Conservation (phyloP, 306 rosid species). For the Dalbergia cochinchinensis region DNA sequence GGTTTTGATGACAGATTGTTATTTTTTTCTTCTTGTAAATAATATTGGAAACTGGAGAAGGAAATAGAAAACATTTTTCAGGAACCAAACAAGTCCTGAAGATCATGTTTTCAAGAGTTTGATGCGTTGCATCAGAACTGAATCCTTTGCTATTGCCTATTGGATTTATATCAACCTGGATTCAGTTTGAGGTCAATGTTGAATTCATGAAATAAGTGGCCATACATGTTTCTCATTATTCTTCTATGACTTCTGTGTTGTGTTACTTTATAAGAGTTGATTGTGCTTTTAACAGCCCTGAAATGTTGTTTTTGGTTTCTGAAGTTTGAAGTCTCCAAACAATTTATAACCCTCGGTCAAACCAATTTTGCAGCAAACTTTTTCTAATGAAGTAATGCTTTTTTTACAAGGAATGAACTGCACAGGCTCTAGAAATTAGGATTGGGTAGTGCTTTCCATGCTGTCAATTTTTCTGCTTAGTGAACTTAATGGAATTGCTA, state of each 20-base stretch:
- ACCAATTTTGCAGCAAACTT: background rate
- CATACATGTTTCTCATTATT: background rate
- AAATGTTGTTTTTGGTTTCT: background rate
- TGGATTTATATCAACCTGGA: background rate
- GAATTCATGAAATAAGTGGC: background rate
- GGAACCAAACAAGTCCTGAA: background rate
- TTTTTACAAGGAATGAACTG: background rate
- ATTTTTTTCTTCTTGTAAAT: no score
- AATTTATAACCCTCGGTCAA: background rate
- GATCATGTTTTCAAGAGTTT: background rate
- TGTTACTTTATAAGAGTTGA: background rate
- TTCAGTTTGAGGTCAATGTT: background rate
- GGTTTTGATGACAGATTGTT: no score
- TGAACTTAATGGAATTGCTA: slow-evolving; percentile 5
- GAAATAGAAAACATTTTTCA: no score
- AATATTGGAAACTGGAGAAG: no score
- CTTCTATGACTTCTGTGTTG: background rate
- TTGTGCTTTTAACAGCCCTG: background rate
- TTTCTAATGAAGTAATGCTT: background rate
- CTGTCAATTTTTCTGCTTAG: background rate
- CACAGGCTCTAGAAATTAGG: background rate
- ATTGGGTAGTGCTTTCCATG: background rate
- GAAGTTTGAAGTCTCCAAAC: background rate
- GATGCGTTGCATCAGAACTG: background rate
- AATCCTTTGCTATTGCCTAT: background rate